These are phyloP conservation scores for Phlyctochytrium bullatum DNA, from an alignment of 192 early-diverging fungal genomes.

Conservation along the genomic window DNA sequence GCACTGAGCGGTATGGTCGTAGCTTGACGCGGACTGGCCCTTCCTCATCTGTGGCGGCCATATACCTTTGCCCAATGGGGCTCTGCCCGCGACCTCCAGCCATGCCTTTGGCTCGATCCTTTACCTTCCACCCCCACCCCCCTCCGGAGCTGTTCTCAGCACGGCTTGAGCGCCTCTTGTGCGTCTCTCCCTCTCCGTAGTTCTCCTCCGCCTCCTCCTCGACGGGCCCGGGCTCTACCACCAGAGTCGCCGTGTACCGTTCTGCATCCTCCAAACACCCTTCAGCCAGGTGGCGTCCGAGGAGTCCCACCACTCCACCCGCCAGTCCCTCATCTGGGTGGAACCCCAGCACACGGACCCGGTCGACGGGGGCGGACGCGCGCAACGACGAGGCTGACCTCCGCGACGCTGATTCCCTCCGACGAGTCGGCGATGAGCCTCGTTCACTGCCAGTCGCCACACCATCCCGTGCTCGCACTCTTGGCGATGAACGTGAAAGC, in stretches of 20 bases:
- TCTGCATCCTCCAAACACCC: conserved; percentile 13
- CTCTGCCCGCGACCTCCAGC: neutral
- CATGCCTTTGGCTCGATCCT: neutral
- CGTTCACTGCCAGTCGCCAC: too few species aligned
- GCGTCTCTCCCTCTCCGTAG: neutral
- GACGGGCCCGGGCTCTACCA: conserved; percentile 4
- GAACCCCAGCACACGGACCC: conserved; percentile 21
- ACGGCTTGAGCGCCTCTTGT: neutral
- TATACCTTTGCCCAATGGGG: too few species aligned
- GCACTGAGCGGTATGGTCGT: too few species aligned
- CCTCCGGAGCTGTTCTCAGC: neutral
- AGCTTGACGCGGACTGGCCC: too few species aligned
- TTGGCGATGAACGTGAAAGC: neutral
- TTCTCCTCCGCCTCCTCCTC: conserved; percentile 4
- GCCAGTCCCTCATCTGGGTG: conserved; percentile 25
- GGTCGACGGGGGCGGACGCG: neutral
- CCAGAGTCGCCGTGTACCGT: conserved; percentile 25
- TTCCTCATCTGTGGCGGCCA: too few species aligned
- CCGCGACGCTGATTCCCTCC: too few species aligned
- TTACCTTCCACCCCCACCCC: neutral
- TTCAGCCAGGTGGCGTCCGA: conserved; percentile 24
- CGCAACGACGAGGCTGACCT: neutral
- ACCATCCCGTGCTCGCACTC: too few species aligned
- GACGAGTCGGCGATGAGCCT: too few species aligned
- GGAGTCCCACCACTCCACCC: conserved; percentile 26